Evolutionary conservation across 2,329 filamentous ascomycete species (phyloP).

Genomic region (Furcasterigmium furcatum): DNA sequence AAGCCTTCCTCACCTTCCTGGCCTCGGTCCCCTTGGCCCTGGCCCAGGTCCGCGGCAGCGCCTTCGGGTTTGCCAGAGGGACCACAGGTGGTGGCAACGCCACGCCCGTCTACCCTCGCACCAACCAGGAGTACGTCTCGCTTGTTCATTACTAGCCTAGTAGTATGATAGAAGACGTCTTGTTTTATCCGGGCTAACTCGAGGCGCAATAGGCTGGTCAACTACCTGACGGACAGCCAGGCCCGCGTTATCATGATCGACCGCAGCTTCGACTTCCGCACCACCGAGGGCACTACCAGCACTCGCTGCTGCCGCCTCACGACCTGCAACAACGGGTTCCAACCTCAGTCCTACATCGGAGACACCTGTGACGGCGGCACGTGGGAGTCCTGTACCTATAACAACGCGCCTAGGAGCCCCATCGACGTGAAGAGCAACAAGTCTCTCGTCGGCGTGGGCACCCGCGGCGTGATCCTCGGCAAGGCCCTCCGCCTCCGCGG

Average conservation of each 20-base stretch:
- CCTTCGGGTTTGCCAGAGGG: conserved; percentile 28
- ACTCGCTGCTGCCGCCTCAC: conserved; percentile 16
- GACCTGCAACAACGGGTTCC: background rate
- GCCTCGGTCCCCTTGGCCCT: conserved; percentile 15
- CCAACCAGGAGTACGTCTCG: conserved; percentile 32
- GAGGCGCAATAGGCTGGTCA: conserved; percentile 21
- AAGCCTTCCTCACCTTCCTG: conserved; percentile 8
- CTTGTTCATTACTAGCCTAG: too few relatives aligned
- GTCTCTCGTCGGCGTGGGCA: conserved; percentile 19
- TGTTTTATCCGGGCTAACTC: too few relatives aligned
- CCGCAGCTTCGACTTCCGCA: conserved; percentile 21
- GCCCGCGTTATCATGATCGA: conserved; percentile 32
- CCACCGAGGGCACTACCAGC: conserved; percentile 17
- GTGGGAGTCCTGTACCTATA: conserved; percentile 20
- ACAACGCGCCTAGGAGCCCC: conserved; percentile 18
- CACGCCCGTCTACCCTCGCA: conserved; percentile 35
- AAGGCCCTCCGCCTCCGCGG: conserved; percentile 40
- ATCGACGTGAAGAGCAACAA: conserved; percentile 23
- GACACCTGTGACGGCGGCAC: conserved; percentile 14
- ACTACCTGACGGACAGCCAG: conserved; percentile 21
- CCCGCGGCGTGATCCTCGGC: conserved; percentile 23
- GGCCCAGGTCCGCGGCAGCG: conserved; percentile 21
- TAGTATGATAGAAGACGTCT: background rate
- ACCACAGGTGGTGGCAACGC: conserved; percentile 50
- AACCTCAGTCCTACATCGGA: conserved; percentile 18